These are phyloP conservation scores for Schizochytrium sp. DNA, from an alignment of 108 stramenopile genomes.

Conservation along the genomic window DNA sequence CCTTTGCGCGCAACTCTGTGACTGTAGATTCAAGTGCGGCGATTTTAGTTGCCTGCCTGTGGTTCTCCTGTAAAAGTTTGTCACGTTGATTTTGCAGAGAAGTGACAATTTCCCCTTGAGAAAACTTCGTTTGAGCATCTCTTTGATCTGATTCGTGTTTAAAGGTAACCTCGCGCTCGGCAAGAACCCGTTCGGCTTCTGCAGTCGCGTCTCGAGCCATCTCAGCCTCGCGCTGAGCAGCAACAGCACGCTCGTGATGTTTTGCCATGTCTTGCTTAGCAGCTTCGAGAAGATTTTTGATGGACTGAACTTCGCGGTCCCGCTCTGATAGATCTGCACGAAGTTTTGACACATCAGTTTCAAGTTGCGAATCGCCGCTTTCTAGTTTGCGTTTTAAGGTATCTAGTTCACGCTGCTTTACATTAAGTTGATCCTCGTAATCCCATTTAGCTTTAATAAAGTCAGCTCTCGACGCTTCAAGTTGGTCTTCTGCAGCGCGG, in stretches of 20 bases:
- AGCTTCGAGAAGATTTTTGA: neutral
- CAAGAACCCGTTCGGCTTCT: neutral
- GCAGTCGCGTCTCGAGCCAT: neutral
- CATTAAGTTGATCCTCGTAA: constrained; percentile 40
- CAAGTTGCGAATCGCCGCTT: neutral
- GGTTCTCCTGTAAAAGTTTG: too few relatives aligned
- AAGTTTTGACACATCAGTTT: neutral
- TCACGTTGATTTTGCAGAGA: constrained; percentile 7
- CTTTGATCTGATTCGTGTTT: too few relatives aligned
- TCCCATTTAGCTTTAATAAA: neutral
- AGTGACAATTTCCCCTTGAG: neutral
- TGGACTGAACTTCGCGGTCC: neutral
- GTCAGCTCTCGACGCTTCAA: neutral
- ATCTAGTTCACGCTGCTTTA: neutral
- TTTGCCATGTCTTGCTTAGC: neutral
- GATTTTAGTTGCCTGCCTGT: neutral
- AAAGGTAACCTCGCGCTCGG: neutral
- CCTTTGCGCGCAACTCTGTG: constrained; percentile 35
- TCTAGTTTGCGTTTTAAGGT: neutral
- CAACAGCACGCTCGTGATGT: neutral
- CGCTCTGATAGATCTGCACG: neutral
- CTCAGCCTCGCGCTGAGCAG: neutral
- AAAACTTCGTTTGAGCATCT: neutral
- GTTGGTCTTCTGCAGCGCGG: neutral
- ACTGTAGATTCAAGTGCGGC: neutral